phyloP scores from a whole-genome alignment of 352 stramenopile species.

The Thraustotheca clavata region DNA sequence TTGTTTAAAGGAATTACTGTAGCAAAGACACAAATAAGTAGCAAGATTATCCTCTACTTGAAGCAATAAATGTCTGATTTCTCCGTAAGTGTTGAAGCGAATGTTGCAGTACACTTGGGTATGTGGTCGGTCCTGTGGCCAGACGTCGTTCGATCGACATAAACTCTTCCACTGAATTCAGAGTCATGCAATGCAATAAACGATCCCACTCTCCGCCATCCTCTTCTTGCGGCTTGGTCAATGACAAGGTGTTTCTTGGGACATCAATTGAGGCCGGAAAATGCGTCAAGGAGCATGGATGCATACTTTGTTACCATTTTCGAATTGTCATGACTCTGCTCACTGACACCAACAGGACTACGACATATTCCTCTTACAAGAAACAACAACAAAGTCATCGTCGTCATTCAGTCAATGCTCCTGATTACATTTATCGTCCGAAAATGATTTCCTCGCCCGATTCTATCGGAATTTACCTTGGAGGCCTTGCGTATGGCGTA shows the following conservation, averaged over 20 bases:
- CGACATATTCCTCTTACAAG: too few species aligned
- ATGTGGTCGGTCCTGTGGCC: background rate
- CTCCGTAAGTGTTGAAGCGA: too few species aligned
- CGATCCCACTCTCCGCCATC: background rate
- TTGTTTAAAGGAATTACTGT: too few species aligned
- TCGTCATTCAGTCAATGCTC: background rate
- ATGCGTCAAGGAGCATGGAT: background rate
- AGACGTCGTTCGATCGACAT: constrained; percentile 7
- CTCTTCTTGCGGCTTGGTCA: background rate
- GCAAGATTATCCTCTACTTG: too few species aligned
- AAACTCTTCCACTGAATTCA: background rate
- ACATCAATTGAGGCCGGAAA: background rate
- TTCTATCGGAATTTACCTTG: background rate
- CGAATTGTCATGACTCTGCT: background rate
- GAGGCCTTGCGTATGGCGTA: constrained; percentile 15
- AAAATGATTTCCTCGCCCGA: constrained; percentile 9
- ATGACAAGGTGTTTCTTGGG: background rate
- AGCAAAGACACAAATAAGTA: too few species aligned
- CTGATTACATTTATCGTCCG: constrained; percentile 2
- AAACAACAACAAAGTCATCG: background rate
- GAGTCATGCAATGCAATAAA: background rate
- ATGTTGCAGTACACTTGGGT: too few species aligned
- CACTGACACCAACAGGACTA: too few species aligned
- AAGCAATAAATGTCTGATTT: too few species aligned
- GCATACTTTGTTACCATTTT: background rate